These are phyloP conservation scores for Tuber borchii DNA, from an alignment of 495 filamentous ascomycete species.

Conservation along the genomic window DNA sequence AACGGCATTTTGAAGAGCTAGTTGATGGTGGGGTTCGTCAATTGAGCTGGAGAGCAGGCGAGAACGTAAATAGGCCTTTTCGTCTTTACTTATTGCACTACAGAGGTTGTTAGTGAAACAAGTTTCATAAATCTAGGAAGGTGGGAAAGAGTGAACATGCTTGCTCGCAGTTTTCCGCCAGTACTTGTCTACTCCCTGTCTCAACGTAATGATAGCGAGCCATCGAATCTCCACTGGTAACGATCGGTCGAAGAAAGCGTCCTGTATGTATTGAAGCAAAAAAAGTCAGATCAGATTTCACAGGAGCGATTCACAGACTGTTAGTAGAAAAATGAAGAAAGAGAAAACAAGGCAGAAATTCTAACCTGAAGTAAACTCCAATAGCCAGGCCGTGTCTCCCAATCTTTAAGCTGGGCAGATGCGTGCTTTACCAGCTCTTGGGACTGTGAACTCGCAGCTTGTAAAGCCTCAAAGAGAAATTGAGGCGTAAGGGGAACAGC, in stretches of 20 bases:
- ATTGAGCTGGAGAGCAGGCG: slow-evolving; percentile 65
- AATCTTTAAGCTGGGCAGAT: slow-evolving; percentile 72
- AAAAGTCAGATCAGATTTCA: slow-evolving; percentile 3
- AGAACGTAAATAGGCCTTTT: slow-evolving; percentile 67
- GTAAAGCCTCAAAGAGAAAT: slow-evolving; percentile 65
- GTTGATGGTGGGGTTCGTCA: slow-evolving; percentile 61
- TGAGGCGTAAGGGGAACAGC: slow-evolving; percentile 53
- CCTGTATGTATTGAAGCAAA: slow-evolving; percentile 46
- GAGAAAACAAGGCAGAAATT: slow-evolving; percentile 24
- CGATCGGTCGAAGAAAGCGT: slow-evolving; percentile 68
- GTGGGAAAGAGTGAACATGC: slow-evolving; percentile 42
- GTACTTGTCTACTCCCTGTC: slow-evolving; percentile 90
- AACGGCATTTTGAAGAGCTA: slow-evolving; percentile 81
- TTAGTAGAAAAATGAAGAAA: neutral
- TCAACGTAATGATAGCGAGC: slow-evolving; percentile 86
- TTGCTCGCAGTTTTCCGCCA: slow-evolving; percentile 71
- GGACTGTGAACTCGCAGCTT: slow-evolving; percentile 64
- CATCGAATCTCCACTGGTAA: slow-evolving; percentile 71
- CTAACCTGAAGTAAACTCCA: slow-evolving; percentile 72
- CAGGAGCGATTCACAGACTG: neutral
- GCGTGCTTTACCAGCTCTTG: slow-evolving; percentile 71
- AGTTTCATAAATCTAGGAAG: neutral
- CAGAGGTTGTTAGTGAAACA: slow-evolving; percentile 31
- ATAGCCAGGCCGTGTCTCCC: slow-evolving; percentile 71
- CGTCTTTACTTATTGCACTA: slow-evolving; percentile 63